These are phyloP conservation scores for Tetraselmis chui DNA, from an alignment of 139 green algal species.

Conservation along the genomic window DNA sequence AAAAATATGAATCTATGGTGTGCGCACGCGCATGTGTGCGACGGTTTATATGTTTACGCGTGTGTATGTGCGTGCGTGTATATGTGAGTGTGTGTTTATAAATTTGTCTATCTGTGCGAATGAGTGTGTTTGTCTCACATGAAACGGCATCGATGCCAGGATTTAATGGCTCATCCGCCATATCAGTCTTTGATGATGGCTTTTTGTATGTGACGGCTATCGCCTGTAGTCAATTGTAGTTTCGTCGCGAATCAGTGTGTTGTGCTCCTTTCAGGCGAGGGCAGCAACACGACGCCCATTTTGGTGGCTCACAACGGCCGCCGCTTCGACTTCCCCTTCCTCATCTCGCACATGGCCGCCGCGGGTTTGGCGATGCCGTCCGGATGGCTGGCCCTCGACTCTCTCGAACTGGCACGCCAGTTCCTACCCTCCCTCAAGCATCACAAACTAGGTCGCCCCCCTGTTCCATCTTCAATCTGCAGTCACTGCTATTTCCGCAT, in stretches of 20 bases:
- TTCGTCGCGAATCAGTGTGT: neutral
- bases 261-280: too few species aligned
- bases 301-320: neutral
- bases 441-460: neutral
- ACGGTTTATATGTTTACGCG: too few species aligned
- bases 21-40: too few species aligned
- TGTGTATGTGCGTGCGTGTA: too few species aligned
- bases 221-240: neutral
- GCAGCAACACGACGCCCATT: too few species aligned
- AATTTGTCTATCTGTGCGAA: too few species aligned
- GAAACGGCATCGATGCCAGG: neutral
- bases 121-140: too few species aligned
- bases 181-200: neutral
- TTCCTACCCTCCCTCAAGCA: neutral
- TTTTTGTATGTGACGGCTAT: neutral
- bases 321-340: neutral
- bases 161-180: neutral
- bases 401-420: neutral
- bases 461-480: too few species aligned
- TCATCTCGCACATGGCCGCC: neutral
- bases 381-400: neutral
- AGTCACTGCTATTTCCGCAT: neutral
- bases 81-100: too few species aligned
- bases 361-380: neutral
- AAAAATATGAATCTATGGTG: too few species aligned